Evolutionary conservation across 768 basidiomycete species (phyloP).

Genomic region (Agaricus sinodeliciosus): DNA sequence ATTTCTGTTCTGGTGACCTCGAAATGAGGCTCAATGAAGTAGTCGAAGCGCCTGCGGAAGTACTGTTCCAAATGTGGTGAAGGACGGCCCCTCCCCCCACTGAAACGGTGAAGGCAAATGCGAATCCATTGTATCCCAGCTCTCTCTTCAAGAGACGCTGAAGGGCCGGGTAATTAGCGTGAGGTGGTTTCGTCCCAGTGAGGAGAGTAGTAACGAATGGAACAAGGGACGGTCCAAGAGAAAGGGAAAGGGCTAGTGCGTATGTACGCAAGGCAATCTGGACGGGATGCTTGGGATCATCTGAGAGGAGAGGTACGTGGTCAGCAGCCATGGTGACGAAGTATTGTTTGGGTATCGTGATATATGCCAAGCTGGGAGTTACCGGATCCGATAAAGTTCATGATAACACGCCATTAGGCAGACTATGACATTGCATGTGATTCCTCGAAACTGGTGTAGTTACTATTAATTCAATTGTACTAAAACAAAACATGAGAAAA

Average conservation of each 20-base stretch:
- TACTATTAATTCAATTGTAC: too few species aligned
- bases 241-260: constrained; percentile 54
- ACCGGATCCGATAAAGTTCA: too few species aligned
- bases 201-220: constrained; percentile 33
- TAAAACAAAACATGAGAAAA: too few species aligned
- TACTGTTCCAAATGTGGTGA: constrained; percentile 33
- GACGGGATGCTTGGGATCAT: constrained; percentile 41
- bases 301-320: constrained; percentile 20
- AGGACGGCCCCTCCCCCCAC: constrained; percentile 60
- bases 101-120: constrained; percentile 57
- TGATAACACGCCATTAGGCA: too few species aligned
- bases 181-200: constrained; percentile 14
- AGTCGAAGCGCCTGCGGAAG: too few species aligned
- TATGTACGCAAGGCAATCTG: constrained; percentile 65
- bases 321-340: constrained; percentile 1
- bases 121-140: constrained; percentile 56
- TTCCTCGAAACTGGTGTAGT: neutral
- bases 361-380: neutral
- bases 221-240: constrained; percentile 59
- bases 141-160: constrained; percentile 46
- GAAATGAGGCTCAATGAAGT: too few species aligned
- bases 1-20: neutral
- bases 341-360: neutral
- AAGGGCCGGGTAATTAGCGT: constrained; percentile 21
- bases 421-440: neutral